phyloP scores from a whole-genome alignment of 2,329 filamentous ascomycete species.

The Aureobasidium vineae region DNA sequence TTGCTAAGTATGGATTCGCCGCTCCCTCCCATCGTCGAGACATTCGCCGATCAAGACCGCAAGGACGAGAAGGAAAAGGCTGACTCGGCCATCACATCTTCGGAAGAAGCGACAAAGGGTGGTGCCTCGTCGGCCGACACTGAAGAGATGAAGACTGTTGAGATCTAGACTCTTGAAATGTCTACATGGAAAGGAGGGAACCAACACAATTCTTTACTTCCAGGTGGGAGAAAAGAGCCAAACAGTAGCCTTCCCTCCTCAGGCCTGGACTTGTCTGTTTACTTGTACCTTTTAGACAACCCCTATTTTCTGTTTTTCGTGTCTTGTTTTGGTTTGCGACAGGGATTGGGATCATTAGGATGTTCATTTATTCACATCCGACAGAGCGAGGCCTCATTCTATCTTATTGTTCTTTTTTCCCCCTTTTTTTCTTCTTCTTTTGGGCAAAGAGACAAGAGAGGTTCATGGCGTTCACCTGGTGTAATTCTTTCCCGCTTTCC shows the following conservation, averaged over 20 bases:
- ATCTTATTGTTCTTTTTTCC: background rate
- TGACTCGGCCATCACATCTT: slow-evolving; percentile 38
- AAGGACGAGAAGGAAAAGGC: slow-evolving; percentile 13
- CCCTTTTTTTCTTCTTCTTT: background rate
- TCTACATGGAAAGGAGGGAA: background rate
- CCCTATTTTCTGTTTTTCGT: background rate
- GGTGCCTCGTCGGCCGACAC: slow-evolving; percentile 27
- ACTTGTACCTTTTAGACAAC: slow-evolving; percentile 18
- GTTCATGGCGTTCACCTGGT: background rate
- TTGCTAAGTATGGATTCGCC: slow-evolving; percentile 23
- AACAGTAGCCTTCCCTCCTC: background rate
- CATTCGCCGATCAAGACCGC: slow-evolving; percentile 19
- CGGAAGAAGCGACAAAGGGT: slow-evolving; percentile 35
- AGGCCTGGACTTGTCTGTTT: background rate
- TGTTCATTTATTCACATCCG: background rate
- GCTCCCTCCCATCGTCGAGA: slow-evolving; percentile 22
- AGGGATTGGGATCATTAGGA: slow-evolving; percentile 1
- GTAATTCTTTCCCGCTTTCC: background rate
- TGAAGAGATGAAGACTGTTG: slow-evolving; percentile 51
- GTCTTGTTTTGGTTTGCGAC: slow-evolving; percentile 11
- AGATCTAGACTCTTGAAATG: slow-evolving; percentile 38
- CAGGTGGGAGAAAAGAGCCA: background rate
- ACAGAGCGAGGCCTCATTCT: slow-evolving; percentile 6
- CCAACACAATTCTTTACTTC: background rate
- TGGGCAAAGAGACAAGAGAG: slow-evolving; percentile 2